Percentiles rank a stretch among this genome's conserved stretches.
Evolutionary conservation across 208 protist species (phyloP).

Genomic region (Trypanosomatidae sp.): DNA sequence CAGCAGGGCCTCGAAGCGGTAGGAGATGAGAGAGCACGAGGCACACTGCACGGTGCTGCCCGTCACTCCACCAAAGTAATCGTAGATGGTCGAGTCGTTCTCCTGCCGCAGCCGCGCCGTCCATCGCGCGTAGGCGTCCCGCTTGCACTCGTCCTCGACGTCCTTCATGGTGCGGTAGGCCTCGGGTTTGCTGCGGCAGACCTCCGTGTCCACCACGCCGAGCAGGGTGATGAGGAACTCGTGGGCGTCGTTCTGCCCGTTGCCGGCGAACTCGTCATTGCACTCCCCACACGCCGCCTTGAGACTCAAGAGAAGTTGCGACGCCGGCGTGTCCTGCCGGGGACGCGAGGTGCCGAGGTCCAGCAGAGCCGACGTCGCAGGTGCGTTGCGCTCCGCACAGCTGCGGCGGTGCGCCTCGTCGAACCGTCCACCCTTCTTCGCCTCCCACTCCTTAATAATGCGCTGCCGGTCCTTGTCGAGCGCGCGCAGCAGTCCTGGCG

Average conservation of each 20-base stretch:
- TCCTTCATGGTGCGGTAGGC: slow-evolving; percentile 59
- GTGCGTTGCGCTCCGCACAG: slow-evolving; percentile 17
- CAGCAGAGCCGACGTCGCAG: slow-evolving; percentile 42
- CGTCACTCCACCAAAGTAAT: slow-evolving; percentile 75
- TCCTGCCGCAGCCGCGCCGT: slow-evolving; percentile 34
- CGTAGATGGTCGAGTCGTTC: slow-evolving; percentile 75
- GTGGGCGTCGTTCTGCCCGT: slow-evolving; percentile 89
- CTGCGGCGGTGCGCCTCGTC: slow-evolving; percentile 13
- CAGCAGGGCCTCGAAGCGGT: slow-evolving; percentile 78
- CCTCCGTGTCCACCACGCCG: slow-evolving; percentile 85
- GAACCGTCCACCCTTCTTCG: background rate
- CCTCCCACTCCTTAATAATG: slow-evolving; percentile 16
- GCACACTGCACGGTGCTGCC: slow-evolving; percentile 51
- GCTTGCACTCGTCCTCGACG: slow-evolving; percentile 57
- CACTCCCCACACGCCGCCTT: slow-evolving; percentile 57
- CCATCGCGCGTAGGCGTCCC: slow-evolving; percentile 55
- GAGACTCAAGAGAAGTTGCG: slow-evolving; percentile 46
- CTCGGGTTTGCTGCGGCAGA: slow-evolving; percentile 43
- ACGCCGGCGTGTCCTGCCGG: background rate
- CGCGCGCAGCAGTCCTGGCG: slow-evolving; percentile 35
- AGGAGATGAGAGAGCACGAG: slow-evolving; percentile 45
- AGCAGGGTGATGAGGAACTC: slow-evolving; percentile 90
- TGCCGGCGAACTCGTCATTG: slow-evolving; percentile 70
- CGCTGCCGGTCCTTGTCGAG: slow-evolving; percentile 34
- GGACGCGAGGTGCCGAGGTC: slow-evolving; percentile 28